Evolutionary conservation across 768 basidiomycete genomes (phyloP), one percentile per base, ranked within the genome.

Genomic region (Lentinula sp.): DNA sequence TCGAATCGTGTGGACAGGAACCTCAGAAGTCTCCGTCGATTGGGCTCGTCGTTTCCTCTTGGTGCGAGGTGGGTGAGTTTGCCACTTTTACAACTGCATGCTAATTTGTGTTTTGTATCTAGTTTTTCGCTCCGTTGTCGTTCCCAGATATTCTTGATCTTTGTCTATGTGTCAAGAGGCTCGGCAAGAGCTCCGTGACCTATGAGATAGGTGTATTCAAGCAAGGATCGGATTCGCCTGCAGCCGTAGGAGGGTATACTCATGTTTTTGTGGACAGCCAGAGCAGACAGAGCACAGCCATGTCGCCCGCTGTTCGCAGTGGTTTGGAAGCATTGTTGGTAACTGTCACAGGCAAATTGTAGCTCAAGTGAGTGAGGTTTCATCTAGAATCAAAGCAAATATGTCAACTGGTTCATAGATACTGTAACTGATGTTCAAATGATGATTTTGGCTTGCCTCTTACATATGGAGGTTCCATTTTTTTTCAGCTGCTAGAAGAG

Each of bases 121-220:
- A 87, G 83, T 93, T 85, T 76, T 90, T 88, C 67, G 70, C 82
- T 0, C 88, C 91, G 1, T 69, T 91, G 0, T 83, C 87, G 1
- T 93, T 92, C 63, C 91, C 91, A 0, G 77, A 86, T 62, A 77
- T 84, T 2, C 74, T 93, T 4, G 83, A 88, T 55, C 78, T 93
- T 10, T 89, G 88, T 28, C 73, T 93, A 46, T 76, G 88, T 5
- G 87, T 92, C 18, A 80, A 70, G 53, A 83, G 80, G 53, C 74
- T 93, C 0, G 91, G 91, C 16, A 84, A 68, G 39, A 90, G 88
- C 66, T 93, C 91, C 0, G 91, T 89, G 43, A 77, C 82, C 1
- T 93, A 93, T 67, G 90, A 93, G 66, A 80, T 93, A 1, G 91
- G 86, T 0, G 85, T 93, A 15, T 93, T 93, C 67, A 76, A 75